Evolutionary conservation across 2,329 filamentous ascomycete species (phyloP).

Genomic region (Laburnicola sp.): DNA sequence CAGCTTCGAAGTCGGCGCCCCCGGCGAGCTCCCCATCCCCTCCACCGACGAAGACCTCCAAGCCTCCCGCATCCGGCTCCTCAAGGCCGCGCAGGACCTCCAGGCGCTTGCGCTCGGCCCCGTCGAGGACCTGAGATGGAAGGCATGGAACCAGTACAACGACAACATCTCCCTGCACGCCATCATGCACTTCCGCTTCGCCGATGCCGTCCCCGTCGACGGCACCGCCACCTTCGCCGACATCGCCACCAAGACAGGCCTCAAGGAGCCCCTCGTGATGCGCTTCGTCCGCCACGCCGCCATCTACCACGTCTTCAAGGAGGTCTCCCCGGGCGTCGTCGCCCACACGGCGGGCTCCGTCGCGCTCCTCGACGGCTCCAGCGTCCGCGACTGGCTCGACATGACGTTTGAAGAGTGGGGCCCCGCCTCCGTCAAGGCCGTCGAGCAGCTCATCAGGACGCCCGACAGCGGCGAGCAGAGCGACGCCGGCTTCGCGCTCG

Average conservation of each 20-base stretch:
- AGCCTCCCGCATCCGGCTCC: not conserved
- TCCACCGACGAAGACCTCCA: not conserved
- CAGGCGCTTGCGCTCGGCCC: slow-evolving; percentile 4
- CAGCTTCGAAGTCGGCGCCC: slow-evolving; percentile 1
- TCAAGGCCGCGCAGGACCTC: slow-evolving; percentile 8
- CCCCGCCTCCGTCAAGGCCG: not conserved
- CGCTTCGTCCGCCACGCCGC: not conserved
- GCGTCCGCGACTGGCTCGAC: slow-evolving; percentile 4
- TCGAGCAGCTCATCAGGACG: slow-evolving; percentile 9
- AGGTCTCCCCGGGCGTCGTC: slow-evolving; percentile 1
- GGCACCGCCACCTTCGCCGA: slow-evolving; percentile 3
- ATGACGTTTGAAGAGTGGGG: slow-evolving; percentile 6
- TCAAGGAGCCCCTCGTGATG: not conserved
- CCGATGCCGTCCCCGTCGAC: slow-evolving; percentile 2
- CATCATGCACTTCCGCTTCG: slow-evolving; percentile 1
- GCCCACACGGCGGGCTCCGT: slow-evolving; percentile 6
- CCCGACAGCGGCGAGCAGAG: slow-evolving; percentile 8
- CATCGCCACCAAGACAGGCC: not conserved
- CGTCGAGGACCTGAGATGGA: slow-evolving; percentile 6
- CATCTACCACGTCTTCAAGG: slow-evolving; percentile 3
- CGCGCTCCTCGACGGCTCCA: not conserved
- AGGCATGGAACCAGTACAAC: slow-evolving; percentile 7
- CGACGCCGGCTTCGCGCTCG: slow-evolving; percentile 7
- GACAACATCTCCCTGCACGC: slow-evolving; percentile 7
- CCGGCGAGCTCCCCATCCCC: slow-evolving; percentile 4